Percentiles rank a stretch among this genome's conserved stretches.
Conservation (phyloP, 768 basidiomycete species). For the Steccherinum ochraceum region DNA sequence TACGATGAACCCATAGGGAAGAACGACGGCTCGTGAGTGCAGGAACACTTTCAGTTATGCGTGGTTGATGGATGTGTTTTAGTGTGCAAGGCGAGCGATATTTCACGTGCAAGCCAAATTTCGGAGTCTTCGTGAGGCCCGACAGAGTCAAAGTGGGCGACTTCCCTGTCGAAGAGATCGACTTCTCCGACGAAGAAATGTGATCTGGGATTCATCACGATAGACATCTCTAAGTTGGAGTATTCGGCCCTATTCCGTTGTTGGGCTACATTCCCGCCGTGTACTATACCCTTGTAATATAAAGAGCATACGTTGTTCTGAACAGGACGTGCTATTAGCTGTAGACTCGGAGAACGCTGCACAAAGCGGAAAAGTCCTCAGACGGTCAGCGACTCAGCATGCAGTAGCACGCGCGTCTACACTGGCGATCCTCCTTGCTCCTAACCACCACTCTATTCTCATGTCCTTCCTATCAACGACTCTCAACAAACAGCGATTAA, state of each 20-base stretch:
- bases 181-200: slow-evolving; percentile 75
- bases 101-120: slow-evolving; percentile 70
- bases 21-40: slow-evolving; percentile 87
- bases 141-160: slow-evolving; percentile 81
- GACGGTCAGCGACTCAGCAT: no score
- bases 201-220: no score
- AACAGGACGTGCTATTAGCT: neutral
- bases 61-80: slow-evolving; percentile 3
- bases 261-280: no score
- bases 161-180: slow-evolving; percentile 78
- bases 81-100: slow-evolving; percentile 86
- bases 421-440: no score
- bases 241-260: no score
- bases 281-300: neutral
- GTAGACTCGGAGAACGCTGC: no score
- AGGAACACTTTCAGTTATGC: neutral
- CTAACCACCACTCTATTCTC: no score
- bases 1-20: slow-evolving; percentile 96
- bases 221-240: no score
- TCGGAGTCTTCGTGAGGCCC: slow-evolving; percentile 83
- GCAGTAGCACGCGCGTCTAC: no score
- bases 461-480: no score
- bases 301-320: neutral
- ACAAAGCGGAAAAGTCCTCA: no score
- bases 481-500: no score